These are phyloP conservation scores for Xylaria flabelliformis DNA, from an alignment of 495 filamentous ascomycete species.

Conservation along the genomic window DNA sequence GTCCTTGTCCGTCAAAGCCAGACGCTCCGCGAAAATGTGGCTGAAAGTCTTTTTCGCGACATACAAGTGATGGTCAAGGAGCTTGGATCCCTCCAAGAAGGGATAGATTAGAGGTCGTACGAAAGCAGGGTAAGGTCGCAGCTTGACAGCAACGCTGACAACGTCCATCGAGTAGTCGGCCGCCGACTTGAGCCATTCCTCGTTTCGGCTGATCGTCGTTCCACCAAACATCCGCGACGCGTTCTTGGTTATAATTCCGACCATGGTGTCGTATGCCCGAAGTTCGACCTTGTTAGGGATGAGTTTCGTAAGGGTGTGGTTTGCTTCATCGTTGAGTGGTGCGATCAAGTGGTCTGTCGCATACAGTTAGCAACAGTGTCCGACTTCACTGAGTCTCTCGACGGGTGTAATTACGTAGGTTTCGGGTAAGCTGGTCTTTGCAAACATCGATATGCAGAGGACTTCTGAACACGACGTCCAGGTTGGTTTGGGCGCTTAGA, in stretches of 20 bases:
- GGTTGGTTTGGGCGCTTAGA: constrained; percentile 28
- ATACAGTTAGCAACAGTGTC: not conserved
- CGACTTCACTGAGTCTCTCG: not conserved
- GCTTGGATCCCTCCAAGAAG: constrained; percentile 27
- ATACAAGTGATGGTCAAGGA: constrained; percentile 31
- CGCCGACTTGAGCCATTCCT: constrained; percentile 52
- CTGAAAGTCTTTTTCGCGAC: constrained; percentile 46
- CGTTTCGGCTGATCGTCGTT: constrained; percentile 46
- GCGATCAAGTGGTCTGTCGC: constrained; percentile 26
- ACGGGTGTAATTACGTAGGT: constrained; percentile 24
- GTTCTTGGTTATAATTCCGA: constrained; percentile 48
- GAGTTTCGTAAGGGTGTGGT: constrained; percentile 22
- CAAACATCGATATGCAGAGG: constrained; percentile 31
- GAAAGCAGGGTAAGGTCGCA: constrained; percentile 49
- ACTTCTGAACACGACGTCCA: constrained; percentile 31
- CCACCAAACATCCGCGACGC: constrained; percentile 54
- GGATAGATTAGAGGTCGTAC: constrained; percentile 46
- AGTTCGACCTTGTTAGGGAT: constrained; percentile 29
- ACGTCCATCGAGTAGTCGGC: constrained; percentile 54
- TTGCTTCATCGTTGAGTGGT: constrained; percentile 27
- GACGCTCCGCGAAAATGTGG: constrained; percentile 42
- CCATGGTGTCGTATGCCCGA: constrained; percentile 32
- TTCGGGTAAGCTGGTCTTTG: constrained; percentile 29
- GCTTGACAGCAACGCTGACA: constrained; percentile 46
- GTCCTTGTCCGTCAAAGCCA: constrained; percentile 21